These are phyloP conservation scores for Zarea fungicola DNA, from an alignment of 2,329 filamentous ascomycete species.

Conservation along the genomic window DNA sequence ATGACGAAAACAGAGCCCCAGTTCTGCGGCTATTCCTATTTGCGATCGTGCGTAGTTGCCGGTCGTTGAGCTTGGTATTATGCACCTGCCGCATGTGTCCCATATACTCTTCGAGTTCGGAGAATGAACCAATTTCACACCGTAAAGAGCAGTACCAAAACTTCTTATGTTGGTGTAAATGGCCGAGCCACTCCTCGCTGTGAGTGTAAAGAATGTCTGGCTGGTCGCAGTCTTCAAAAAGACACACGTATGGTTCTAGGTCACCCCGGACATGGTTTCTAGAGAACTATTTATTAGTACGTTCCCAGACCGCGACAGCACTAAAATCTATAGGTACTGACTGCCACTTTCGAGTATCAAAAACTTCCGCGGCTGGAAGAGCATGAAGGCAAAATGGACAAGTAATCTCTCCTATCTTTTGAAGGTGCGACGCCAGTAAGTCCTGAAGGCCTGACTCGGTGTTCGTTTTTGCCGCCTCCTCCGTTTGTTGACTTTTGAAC, in stretches of 20 bases:
- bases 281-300: neutral
- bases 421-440: neutral
- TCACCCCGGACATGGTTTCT: neutral
- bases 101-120: neutral
- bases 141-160: constrained; percentile 4
- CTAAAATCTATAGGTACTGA: neutral
- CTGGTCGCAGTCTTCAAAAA: neutral
- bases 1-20: neutral
- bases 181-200: neutral
- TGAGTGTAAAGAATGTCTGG: neutral
- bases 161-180: neutral
- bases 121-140: neutral
- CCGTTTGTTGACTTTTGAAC: neutral
- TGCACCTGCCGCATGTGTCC: constrained; percentile 5
- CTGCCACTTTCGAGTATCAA: neutral
- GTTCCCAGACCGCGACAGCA: neutral
- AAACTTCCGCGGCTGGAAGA: neutral
- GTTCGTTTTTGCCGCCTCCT: neutral
- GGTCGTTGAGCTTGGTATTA: neutral
- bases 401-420: neutral
- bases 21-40: neutral
- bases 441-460: neutral
- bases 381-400: constrained; percentile 4
- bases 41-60: constrained; percentile 1
- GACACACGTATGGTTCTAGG: neutral